Evolutionary conservation across 495 filamentous ascomycete genomes (phyloP).

Genomic region (Penicillium riverlandense): DNA sequence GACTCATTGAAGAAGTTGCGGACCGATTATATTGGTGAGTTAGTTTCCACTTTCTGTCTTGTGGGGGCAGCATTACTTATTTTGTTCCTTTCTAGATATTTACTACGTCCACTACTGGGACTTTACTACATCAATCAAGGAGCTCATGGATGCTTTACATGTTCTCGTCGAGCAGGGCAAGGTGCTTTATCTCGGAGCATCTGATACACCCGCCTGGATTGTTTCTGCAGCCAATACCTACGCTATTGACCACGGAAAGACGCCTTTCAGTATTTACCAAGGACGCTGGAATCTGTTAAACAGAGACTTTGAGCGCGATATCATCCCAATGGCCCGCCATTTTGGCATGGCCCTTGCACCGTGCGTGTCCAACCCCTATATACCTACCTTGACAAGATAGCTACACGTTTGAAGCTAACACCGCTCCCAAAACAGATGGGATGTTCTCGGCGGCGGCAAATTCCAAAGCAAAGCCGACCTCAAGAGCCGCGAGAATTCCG

Average conservation of each 20-base stretch:
- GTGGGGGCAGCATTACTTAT: too few relatives aligned
- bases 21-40: slow-evolving; percentile 61
- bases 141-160: slow-evolving; percentile 34
- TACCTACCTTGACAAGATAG: too few relatives aligned
- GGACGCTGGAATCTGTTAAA: slow-evolving; percentile 15
- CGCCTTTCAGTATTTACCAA: slow-evolving; percentile 23
- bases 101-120: slow-evolving; percentile 32
- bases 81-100: too few relatives aligned
- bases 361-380: slow-evolving; percentile 11
- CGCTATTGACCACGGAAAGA: slow-evolving; percentile 16
- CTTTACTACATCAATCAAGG: slow-evolving; percentile 27
- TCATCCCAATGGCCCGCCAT: slow-evolving; percentile 26
- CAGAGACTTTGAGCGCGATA: slow-evolving; percentile 26
- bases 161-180: slow-evolving; percentile 25
- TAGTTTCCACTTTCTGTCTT: too few relatives aligned
- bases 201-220: slow-evolving; percentile 30
- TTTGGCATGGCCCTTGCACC: slow-evolving; percentile 32
- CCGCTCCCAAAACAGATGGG: too few relatives aligned
- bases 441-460: slow-evolving; percentile 18
- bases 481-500: slow-evolving; percentile 1
- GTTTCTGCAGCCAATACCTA: slow-evolving; percentile 29
- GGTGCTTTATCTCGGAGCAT: slow-evolving; percentile 37
- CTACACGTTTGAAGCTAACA: too few relatives aligned
- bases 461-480: slow-evolving; percentile 14
- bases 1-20: slow-evolving; percentile 50